Conservation (phyloP, 495 filamentous ascomycete species). For the Xylaria acuta region DNA sequence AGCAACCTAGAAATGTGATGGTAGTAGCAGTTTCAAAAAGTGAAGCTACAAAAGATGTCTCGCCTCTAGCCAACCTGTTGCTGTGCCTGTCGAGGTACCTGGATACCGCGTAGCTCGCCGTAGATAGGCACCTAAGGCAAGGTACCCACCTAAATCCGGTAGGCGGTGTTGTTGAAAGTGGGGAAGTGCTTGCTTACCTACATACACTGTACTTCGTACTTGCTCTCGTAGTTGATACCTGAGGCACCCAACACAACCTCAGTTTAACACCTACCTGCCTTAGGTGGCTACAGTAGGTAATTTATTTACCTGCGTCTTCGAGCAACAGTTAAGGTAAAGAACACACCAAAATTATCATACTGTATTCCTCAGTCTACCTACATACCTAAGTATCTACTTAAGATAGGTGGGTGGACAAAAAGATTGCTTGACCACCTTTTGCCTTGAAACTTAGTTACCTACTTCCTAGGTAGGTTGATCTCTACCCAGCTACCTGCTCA, state of each 20-base stretch:
- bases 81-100: slow-evolving; percentile 13
- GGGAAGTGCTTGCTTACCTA: background rate
- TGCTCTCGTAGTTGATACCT: background rate
- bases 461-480: no score
- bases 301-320: background rate
- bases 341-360: background rate
- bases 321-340: background rate
- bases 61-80: background rate
- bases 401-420: background rate
- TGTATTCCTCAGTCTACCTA: background rate
- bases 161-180: slow-evolving; percentile 12
- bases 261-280: background rate
- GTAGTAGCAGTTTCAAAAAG: background rate
- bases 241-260: background rate
- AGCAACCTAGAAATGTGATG: background rate
- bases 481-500: no score
- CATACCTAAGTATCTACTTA: no score
- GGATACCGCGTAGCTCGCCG: background rate
- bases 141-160: background rate
- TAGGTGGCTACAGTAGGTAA: background rate
- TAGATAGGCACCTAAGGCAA: background rate
- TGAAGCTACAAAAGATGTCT: slow-evolving; percentile 1
- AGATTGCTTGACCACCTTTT: background rate
- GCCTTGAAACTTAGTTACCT: no score
- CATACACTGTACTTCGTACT: no score